Evolutionary conservation across 257 asterid species (phyloP).

Genomic region (Sherardia arvensis): DNA sequence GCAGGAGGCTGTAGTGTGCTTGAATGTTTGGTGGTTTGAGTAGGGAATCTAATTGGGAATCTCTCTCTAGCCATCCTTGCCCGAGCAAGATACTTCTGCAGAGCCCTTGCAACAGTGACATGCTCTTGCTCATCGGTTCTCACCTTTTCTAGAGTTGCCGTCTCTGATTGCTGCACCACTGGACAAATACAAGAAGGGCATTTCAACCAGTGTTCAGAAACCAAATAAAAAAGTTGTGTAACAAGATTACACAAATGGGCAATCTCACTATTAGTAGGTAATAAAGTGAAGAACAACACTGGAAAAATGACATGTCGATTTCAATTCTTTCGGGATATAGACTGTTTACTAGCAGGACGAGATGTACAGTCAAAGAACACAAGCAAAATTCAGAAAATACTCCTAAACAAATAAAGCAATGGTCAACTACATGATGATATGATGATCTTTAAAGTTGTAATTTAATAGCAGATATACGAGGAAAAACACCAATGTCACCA

Average conservation of each 20-base stretch:
- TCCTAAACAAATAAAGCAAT: background rate
- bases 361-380: background rate
- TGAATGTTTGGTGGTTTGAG: slow-evolving; percentile 45
- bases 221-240: background rate
- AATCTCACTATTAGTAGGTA: background rate
- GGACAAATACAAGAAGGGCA: slow-evolving; percentile 16
- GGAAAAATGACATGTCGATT: background rate
- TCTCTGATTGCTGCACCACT: slow-evolving; percentile 76
- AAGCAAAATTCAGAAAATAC: slow-evolving; percentile 1
- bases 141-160: slow-evolving; percentile 37
- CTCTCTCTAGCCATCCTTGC: slow-evolving; percentile 52
- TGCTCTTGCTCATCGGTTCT: slow-evolving; percentile 91
- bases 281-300: background rate
- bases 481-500: background rate
- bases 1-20: slow-evolving; percentile 44
- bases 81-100: slow-evolving; percentile 58
- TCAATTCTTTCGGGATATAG: background rate
- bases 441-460: background rate
- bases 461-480: background rate
- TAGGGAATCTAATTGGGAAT: slow-evolving; percentile 77
- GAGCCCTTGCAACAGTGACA: slow-evolving; percentile 81
- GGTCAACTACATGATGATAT: background rate
- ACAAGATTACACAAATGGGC: background rate
- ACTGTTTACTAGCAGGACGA: too few relatives aligned
- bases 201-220: slow-evolving; percentile 10